Conservation (phyloP, 129 eudicot species). For the Helianthus tuberosus region DNA sequence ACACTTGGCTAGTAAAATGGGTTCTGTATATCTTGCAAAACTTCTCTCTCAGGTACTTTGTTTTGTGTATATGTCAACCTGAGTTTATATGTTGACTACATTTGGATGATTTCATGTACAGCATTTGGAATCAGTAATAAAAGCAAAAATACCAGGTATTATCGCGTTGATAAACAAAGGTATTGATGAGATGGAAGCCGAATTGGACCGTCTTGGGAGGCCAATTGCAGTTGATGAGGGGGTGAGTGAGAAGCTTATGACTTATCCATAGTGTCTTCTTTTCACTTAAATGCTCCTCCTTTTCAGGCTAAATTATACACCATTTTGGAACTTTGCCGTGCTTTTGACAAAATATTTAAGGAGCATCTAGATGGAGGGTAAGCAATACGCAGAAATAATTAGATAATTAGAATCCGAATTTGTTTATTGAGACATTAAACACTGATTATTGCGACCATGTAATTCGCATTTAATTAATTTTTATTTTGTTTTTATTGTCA, state of each 20-base stretch:
- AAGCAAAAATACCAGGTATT: conserved; percentile 80
- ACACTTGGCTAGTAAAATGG: conserved; percentile 86
- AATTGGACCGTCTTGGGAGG: conserved; percentile 82
- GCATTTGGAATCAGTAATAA: conserved; percentile 86
- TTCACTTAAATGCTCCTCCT: conserved; percentile 7
- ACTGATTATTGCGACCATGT: not conserved
- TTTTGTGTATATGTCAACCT: not conserved
- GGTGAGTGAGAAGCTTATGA: conserved; percentile 63
- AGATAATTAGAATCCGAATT: not conserved
- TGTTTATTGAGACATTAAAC: not conserved
- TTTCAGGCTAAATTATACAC: conserved; percentile 90
- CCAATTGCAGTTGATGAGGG: conserved; percentile 86
- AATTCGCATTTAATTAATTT: not conserved
- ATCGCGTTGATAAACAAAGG: conserved; percentile 76
- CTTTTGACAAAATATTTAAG: conserved; percentile 79
- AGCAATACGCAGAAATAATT: conserved; percentile 7
- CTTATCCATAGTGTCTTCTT: not conserved
- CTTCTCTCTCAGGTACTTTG: conserved; percentile 74
- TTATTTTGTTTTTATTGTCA: conserved; percentile 10
- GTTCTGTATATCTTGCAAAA: conserved; percentile 83
- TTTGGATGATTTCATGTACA: conserved; percentile 32
- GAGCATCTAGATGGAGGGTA: conserved; percentile 98
- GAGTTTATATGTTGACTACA: conserved; percentile 8
- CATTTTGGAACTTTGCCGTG: conserved; percentile 92
- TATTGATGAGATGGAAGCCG: conserved; percentile 85